phyloP scores from a whole-genome alignment of 805 yeast species.

The Sporopachydermia lactativora region DNA sequence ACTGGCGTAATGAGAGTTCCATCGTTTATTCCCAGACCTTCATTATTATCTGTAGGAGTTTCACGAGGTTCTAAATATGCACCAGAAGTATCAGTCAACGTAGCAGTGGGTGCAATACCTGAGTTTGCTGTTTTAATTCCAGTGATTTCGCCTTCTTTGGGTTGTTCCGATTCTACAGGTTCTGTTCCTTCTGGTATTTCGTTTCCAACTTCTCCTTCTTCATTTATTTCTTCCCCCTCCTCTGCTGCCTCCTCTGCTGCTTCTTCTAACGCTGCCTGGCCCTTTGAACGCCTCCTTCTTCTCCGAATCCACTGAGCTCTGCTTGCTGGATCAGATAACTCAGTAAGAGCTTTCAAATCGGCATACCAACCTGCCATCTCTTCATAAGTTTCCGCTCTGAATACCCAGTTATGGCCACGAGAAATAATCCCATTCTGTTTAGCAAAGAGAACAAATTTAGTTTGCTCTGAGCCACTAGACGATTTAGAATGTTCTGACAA shows the following conservation, averaged over 20 bases:
- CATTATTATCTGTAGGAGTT: background rate
- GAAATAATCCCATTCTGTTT: slow-evolving; percentile 63
- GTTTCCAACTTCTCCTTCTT: slow-evolving; percentile 4
- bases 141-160: slow-evolving; percentile 4
- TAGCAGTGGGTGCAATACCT: background rate
- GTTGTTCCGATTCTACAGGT: background rate
- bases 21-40: slow-evolving; percentile 21
- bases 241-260: background rate
- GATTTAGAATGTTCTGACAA: slow-evolving; percentile 72
- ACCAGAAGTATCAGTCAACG: background rate
- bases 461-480: slow-evolving; percentile 28
- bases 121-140: slow-evolving; percentile 3
- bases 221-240: background rate
- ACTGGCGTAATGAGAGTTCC: slow-evolving; percentile 7
- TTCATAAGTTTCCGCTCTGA: slow-evolving; percentile 73
- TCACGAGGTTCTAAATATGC: background rate
- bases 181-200: no score
- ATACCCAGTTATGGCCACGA: slow-evolving; percentile 88
- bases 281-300: slow-evolving; percentile 16
- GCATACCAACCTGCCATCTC: slow-evolving; percentile 76
- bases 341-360: slow-evolving; percentile 57
- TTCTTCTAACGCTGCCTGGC: background rate
- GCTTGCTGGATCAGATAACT: slow-evolving; percentile 43
- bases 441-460: slow-evolving; percentile 66
- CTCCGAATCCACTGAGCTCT: slow-evolving; percentile 34